These are phyloP conservation scores for Hirsutella thompsonii DNA, from an alignment of 2,329 filamentous ascomycete genomes.

Conservation along the genomic window DNA sequence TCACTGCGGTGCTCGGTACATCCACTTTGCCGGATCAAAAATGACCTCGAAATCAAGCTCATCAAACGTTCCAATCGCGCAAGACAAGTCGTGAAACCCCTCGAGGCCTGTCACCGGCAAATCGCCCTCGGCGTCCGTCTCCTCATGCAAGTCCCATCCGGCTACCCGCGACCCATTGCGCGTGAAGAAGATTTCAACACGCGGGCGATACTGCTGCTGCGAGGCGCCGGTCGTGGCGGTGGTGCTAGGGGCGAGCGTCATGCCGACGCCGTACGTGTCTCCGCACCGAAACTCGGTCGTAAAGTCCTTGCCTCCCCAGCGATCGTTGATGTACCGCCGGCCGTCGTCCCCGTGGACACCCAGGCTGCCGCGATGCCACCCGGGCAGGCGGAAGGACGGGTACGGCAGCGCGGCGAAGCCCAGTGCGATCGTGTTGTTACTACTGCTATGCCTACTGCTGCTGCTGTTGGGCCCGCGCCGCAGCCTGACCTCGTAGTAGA, in stretches of 20 bases:
- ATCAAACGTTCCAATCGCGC: constrained; percentile 59
- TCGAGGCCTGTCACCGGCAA: constrained; percentile 53
- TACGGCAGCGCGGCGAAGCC: constrained; percentile 66
- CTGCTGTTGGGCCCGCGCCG: too few species aligned
- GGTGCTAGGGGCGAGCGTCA: constrained; percentile 34
- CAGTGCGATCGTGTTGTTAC: constrained; percentile 44
- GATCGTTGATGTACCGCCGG: constrained; percentile 61
- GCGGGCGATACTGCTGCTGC: constrained; percentile 18
- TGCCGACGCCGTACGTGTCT: constrained; percentile 59
- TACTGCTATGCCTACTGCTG: too few species aligned
- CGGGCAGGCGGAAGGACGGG: constrained; percentile 63
- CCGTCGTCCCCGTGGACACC: constrained; percentile 76
- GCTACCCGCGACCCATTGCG: constrained; percentile 46
- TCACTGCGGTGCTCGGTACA: constrained; percentile 22
- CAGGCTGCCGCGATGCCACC: constrained; percentile 66
- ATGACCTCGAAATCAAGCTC: constrained; percentile 55
- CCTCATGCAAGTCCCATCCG: constrained; percentile 63
- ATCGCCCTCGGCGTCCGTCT: constrained; percentile 51
- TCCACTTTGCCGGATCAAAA: constrained; percentile 46
- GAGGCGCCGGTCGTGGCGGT: too few species aligned
- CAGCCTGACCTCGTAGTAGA: constrained; percentile 63
- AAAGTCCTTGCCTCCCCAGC: constrained; percentile 59
- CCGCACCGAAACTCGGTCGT: constrained; percentile 48
- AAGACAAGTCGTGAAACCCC: constrained; percentile 58
- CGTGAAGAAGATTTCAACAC: constrained; percentile 48